A percentile compares a stretch with the other conserved stretches of the same genome.
Conservation (phyloP, 129 eudicot genomes). For the Gnaphalium uliginosum region DNA sequence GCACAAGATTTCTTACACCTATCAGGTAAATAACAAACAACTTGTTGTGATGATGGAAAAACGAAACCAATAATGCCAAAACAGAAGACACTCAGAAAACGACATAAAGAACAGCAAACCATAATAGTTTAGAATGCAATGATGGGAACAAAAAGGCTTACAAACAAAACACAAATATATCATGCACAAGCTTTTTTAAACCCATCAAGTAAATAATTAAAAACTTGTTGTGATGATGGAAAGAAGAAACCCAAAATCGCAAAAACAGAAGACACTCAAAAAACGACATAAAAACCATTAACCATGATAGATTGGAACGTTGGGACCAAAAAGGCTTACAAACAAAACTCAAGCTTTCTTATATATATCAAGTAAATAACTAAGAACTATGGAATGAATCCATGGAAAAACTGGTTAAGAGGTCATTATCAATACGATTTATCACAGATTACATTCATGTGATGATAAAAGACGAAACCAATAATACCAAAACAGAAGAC, state of each 20-base stretch:
- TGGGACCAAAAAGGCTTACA: not conserved
- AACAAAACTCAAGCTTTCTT: not conserved
- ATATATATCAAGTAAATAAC: not conserved
- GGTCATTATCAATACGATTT: too few relatives aligned
- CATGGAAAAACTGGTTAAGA: too few relatives aligned
- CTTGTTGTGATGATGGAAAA: too few relatives aligned
- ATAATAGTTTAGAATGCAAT: too few relatives aligned
- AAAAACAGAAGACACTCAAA: not conserved
- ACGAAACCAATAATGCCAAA: not conserved
- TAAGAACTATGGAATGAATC: too few relatives aligned
- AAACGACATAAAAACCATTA: not conserved
- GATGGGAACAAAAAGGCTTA: not conserved
- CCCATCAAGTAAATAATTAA: not conserved
- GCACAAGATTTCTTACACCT: too few relatives aligned
- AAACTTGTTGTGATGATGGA: not conserved
- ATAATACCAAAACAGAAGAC: too few relatives aligned
- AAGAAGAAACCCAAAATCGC: not conserved
- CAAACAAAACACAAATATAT: not conserved
- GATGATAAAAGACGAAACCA: not conserved
- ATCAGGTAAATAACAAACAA: too few relatives aligned
- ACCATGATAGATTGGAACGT: too few relatives aligned
- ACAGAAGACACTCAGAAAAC: not conserved
- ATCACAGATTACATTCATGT: too few relatives aligned
- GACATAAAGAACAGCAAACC: too few relatives aligned
- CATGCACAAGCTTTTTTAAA: not conserved